Conservation (phyloP, 1,284 basidiomycete species). For the Cystobasidium pallidum region DNA sequence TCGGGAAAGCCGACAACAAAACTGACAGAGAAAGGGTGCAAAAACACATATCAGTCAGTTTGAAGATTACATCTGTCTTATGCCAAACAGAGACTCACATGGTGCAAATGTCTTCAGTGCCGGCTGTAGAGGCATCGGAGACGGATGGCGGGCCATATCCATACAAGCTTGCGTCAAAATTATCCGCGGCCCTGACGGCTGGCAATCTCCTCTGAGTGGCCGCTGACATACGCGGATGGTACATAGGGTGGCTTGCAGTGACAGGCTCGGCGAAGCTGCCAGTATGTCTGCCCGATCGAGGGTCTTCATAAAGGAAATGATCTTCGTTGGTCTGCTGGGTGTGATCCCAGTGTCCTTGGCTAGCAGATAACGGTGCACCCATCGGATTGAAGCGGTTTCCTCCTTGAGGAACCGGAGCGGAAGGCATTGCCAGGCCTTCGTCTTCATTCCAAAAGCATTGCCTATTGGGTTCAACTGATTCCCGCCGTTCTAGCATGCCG, state of each 20-base stretch:
- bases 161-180: constrained; percentile 23
- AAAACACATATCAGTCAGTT: no score
- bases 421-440: constrained; percentile 1
- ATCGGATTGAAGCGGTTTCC: not conserved
- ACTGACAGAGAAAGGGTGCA: constrained; percentile 65
- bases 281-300: not conserved
- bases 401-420: not conserved
- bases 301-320: constrained; percentile 1
- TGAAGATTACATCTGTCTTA: no score
- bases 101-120: constrained; percentile 36
- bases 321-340: not conserved
- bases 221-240: not conserved
- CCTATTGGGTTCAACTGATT: not conserved
- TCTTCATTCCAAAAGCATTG: constrained; percentile 20
- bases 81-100: constrained; percentile 35
- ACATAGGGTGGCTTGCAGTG: not conserved
- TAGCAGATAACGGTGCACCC: not conserved
- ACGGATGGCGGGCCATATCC: constrained; percentile 34
- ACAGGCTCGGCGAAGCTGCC: not conserved
- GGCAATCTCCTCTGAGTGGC: not conserved
- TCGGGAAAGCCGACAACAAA: constrained; percentile 99
- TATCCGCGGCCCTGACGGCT: not conserved
- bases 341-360: not conserved
- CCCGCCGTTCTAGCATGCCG: not conserved
- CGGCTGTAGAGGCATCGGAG: constrained; percentile 32